Conservation (phyloP, 2,329 filamentous ascomycete species). For the Penicillium sp. region DNA sequence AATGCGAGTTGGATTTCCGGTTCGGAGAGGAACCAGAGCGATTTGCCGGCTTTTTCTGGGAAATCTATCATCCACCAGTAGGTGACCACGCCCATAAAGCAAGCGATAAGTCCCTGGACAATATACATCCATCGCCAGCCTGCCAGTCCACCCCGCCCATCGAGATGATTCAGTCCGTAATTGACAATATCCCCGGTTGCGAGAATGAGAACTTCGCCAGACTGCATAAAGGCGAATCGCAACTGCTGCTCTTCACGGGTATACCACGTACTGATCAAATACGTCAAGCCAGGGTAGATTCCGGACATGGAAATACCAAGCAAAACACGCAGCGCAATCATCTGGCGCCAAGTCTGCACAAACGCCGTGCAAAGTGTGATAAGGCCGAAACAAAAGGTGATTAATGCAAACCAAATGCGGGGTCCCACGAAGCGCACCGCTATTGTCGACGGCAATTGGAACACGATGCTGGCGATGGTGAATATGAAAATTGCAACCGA, state of each 20-base stretch:
- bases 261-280: conserved; percentile 56
- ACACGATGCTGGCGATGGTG: conserved; percentile 63
- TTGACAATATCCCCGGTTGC: conserved; percentile 66
- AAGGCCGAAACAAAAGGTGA: conserved; percentile 59
- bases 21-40: conserved; percentile 55
- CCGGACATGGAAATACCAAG: conserved; percentile 60
- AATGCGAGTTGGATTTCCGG: conserved; percentile 56
- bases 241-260: conserved; percentile 62
- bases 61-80: conserved; percentile 72
- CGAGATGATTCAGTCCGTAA: conserved; percentile 62
- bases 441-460: conserved; percentile 66
- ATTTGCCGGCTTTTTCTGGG: conserved; percentile 56
- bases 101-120: conserved; percentile 61
- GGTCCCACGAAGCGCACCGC: conserved; percentile 63
- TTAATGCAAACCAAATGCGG: conserved; percentile 57
- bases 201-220: conserved; percentile 61
- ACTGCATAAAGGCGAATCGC: conserved; percentile 62
- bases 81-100: conserved; percentile 55
- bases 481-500: conserved; percentile 71
- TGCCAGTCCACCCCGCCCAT: conserved; percentile 53
- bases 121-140: conserved; percentile 70
- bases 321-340: conserved; percentile 64
- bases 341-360: conserved; percentile 63
- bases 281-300: conserved; percentile 43
- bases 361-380: conserved; percentile 68